Evolutionary conservation across 2,329 filamentous ascomycete genomes (phyloP), one percentile per base, ranked within the genome.

Genomic region (Dothistroma pini): DNA sequence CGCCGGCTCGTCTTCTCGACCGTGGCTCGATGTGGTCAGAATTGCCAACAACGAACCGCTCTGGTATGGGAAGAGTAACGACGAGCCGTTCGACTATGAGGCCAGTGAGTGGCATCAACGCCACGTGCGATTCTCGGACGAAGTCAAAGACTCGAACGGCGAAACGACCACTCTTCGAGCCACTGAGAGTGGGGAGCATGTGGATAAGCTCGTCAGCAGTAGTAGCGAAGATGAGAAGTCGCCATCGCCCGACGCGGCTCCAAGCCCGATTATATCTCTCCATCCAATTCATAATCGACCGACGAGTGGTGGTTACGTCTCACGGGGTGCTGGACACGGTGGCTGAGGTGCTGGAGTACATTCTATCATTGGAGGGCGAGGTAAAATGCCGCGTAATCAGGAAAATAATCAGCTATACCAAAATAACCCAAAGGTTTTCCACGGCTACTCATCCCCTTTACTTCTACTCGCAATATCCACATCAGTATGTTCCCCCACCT

Each of bases 21-120:
- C 75, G 22, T 71, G 80, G 55, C 81, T 84, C 63, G 70, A 78
- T 19, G 77, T 83, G 3, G 80, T 84, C 25, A 73, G 75, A 56
- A 75, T 83, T 31, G 83, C 84, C 2, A 70, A 76, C 9, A 72
- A 81, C 1, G 76, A 66, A 9, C 63, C 66, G 2, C 63, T 82
- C 62, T 80, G 83, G 66, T 86, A 83, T 68, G 83, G 65, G 16
- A 57, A 65, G 29, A 68, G 70, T 56, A 58, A 58, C 12, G 55
- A 66, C 19, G 63, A 60, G 12, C 54, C 65, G 32, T 65, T 61
- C 32, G 56, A 67, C 44, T 67, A 67, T 32, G 65, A 67, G 32
- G 54, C 56, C 1, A 62, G 58, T 38, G 65, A 67, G 75, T 75
- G 73, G 72, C 74, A 75, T 61, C 68, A 72, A 59, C 64, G 69